Evolutionary conservation across 805 yeast genomes (phyloP), one percentile per base, ranked within the genome.

Genomic region (Jamesozyma hellenica): DNA sequence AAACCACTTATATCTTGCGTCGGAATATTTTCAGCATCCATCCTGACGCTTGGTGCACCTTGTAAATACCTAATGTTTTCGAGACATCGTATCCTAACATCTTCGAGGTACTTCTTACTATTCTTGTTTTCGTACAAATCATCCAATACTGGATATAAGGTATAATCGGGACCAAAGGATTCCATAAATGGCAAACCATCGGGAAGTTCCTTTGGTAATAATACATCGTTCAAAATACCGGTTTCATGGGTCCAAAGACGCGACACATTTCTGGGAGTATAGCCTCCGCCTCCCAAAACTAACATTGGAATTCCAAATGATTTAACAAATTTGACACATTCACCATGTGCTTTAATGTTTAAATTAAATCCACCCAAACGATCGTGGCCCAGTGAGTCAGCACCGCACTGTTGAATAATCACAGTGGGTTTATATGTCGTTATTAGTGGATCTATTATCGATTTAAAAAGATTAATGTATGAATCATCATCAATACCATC

Each of bases 241-340:
- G 96, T 79, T 63, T 92, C 98, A 55, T 72, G 88, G 2, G 95
- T 76, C 97, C 98, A 90, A 11, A 94, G 74, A 50, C 98, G 70
- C 4, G 96, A 86, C 36, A 92, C 98, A 58, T 92, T 92, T 60
- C 96, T 74, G 74, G 94, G 94, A 2, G 98, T 92, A 65, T 92
- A 92, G 16, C 98, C 98, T 51, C 98, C 98, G 36, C 98, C 98
- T 31, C 98, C 98, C 16, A 92, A 71, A 25, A 92, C 94, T 79
- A 92, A 74, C 72, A 85, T 66, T 9, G 98, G 97, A 14, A 92
- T 71, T 35, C 84, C 83, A 56, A 90, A 85, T 8, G 83, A 72
- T 58, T 82, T 83, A 38, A 88, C 86, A 63, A 76, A 90, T 50
- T 81, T 78, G 38, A 90, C 85, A 68, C 98, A 92, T 62, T 90